Conservation (phyloP, 2,329 filamentous ascomycete species). For the Ophiostoma ulmi region DNA sequence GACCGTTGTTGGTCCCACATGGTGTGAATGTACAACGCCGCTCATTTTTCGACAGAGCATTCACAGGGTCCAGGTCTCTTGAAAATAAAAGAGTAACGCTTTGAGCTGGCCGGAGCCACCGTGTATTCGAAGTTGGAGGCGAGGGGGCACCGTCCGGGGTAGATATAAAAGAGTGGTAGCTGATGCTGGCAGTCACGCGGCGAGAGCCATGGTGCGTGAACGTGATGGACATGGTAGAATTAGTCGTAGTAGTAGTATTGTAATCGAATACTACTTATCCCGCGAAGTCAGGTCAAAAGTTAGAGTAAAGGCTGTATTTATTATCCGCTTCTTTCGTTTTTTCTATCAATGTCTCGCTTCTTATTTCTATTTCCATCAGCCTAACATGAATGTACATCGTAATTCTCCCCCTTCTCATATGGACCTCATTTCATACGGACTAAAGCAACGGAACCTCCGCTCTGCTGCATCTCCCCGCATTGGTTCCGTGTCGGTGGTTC, state of each 20-base stretch:
- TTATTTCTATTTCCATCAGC: background rate
- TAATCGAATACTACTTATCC: background rate
- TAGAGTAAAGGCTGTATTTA: background rate
- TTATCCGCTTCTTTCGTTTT: background rate
- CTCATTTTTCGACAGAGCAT: background rate
- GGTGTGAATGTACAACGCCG: background rate
- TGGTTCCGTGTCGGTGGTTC: background rate
- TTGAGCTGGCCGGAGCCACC: background rate
- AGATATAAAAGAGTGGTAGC: conserved; percentile 26
- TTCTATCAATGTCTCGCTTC: background rate
- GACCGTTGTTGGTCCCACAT: background rate
- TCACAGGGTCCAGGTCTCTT: background rate
- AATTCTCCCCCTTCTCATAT: background rate
- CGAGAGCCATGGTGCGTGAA: conserved; percentile 8
- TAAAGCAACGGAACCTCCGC: conserved; percentile 1
- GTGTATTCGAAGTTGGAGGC: background rate
- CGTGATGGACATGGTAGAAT: background rate
- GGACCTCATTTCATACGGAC: background rate
- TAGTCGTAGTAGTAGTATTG: background rate
- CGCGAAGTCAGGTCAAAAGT: background rate
- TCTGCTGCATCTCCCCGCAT: background rate
- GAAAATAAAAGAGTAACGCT: background rate
- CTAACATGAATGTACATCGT: background rate
- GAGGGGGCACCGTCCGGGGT: conserved; percentile 9
- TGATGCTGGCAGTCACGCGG: conserved; percentile 18